A percentile compares a stretch with the other conserved stretches of the same genome.
Evolutionary conservation across 2,329 filamentous ascomycete genomes (phyloP).

Genomic region (Nemania sp.): DNA sequence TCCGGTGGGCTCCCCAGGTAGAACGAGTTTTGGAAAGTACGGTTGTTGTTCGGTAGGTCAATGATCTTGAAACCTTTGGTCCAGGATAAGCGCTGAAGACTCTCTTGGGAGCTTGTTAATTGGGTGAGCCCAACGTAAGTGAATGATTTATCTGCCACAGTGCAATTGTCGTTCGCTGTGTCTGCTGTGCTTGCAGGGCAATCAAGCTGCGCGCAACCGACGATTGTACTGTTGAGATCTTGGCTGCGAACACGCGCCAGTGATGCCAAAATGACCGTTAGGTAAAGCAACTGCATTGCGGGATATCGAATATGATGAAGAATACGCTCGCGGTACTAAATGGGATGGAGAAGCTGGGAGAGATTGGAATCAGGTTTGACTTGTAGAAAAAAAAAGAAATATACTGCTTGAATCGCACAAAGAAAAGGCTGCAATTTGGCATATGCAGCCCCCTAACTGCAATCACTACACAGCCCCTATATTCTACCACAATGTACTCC

Average conservation of each 20-base stretch:
- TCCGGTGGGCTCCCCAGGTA: slow-evolving; percentile 29
- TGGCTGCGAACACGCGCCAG: slow-evolving; percentile 10
- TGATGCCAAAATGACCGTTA: slow-evolving; percentile 4
- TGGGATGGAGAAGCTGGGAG: neutral
- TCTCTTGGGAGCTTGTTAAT: slow-evolving; percentile 14
- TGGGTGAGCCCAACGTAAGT: slow-evolving; percentile 28
- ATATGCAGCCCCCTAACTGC: too few relatives aligned
- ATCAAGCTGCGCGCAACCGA: slow-evolving; percentile 33
- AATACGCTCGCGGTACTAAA: neutral
- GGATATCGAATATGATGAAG: neutral
- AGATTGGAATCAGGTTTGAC: neutral
- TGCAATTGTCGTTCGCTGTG: slow-evolving; percentile 31
- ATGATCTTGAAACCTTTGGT: slow-evolving; percentile 28
- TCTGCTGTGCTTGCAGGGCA: slow-evolving; percentile 27
- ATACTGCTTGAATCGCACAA: too few relatives aligned
- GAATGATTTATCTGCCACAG: slow-evolving; percentile 30
- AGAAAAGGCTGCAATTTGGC: too few relatives aligned
- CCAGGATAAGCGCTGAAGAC: slow-evolving; percentile 32
- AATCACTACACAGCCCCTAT: too few relatives aligned
- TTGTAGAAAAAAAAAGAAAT: neutral
- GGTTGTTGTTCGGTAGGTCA: neutral
- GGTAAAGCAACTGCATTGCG: neutral
- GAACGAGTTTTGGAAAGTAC: slow-evolving; percentile 28
- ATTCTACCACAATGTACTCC: too few relatives aligned
- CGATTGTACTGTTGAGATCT: slow-evolving; percentile 32